Evolutionary conservation across 2,329 filamentous ascomycete genomes (phyloP), one percentile per base, ranked within the genome.

Genomic region (Calonectria crousiana): DNA sequence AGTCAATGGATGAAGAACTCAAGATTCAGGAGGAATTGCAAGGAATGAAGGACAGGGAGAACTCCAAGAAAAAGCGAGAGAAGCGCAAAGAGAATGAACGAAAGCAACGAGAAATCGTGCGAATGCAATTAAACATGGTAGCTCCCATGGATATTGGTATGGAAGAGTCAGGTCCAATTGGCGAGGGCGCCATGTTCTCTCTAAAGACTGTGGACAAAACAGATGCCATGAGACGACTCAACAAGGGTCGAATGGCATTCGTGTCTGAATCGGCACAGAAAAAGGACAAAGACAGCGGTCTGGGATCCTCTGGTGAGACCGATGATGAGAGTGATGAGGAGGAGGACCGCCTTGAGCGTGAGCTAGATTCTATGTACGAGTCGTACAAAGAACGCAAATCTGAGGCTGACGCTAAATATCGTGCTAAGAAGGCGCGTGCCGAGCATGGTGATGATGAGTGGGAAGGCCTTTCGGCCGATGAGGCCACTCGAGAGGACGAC

Each of bases 51-150:
- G 95, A 98, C 32, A 93, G 93, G 80, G 94, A 97, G 76, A 91
- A 86, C 53, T 84, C 93, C 28, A 92, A 93, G 79, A 96, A 93
- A 85, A 97, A 95, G 86, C 93, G 95, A 79, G 94, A 98, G 81
- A 92, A 93, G 78, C 91, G 96, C 77, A 94, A 90, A 80, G 95
- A 98, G 74, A 99, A 99, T 78, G 97, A 99, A 84, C 92, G 92
- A 84, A 98, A 98, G 85, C 95, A 97, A 79, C 97, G 95, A 79
- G 97, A 98, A 77, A 95, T 98, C 74, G 90, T 98, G n/a, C 93
- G 97, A 41, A 94, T 99, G 93, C 97, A 99, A 85, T 92, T 99
- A 88, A 93, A 98, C 86, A 99, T 99, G 97, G 93, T 93, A 2
- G 94, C 95, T 0, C 97, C 97, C 10, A 97, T 95, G 89, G 97